Evolutionary conservation across 306 rosid species (phyloP), one percentile per base, ranked within the genome.

Genomic region (Trifolium dubium): DNA sequence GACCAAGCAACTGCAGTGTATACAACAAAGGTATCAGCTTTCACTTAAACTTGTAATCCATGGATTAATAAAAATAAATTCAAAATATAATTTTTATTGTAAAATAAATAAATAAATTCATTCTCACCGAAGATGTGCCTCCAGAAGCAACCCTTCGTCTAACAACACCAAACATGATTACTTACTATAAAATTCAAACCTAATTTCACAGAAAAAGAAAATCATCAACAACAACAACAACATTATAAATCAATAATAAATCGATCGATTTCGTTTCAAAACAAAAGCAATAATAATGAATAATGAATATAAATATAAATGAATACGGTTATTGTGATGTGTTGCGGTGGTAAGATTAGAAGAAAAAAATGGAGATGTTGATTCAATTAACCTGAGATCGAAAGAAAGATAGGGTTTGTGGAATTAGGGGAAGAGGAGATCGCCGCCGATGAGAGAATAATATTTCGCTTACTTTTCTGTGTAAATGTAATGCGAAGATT

Each of bases 121-220:
- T 28, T 23, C 85, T 77, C 58, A 84, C 87, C 87, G 88, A 76
- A 74, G 83, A 82, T 58, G 91, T 71, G 86, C 83, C 80, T 51
- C 91, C 83, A 64, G 86, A 87, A 77, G 90, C 89, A 76, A 86
- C 85, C 80, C 91, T 85, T 59, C 96, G 97, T 83, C 93, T 80
- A 28, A 86, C 19, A 67, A 82, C 79, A 62, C 93, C 96, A 64
- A 88, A 79, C 95, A 88, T 84, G 77, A 40, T 71, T 68, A 44
- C 14, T 68, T 64, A 44, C 8, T 5, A 35, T 19, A 62, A 15
- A 80, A 28, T 66, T 66, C 28, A 80, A 79, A 61, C 64, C 87
- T 83, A 77, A 70, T 40, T 74, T 2, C 4, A 68, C 39, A 74
- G 2, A 14, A 59, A 11, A 67, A 0, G 39, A 72, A 53, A 81